These are phyloP conservation scores for Candida peoriensis DNA, from an alignment of 805 yeast genomes.

Conservation along the genomic window DNA sequence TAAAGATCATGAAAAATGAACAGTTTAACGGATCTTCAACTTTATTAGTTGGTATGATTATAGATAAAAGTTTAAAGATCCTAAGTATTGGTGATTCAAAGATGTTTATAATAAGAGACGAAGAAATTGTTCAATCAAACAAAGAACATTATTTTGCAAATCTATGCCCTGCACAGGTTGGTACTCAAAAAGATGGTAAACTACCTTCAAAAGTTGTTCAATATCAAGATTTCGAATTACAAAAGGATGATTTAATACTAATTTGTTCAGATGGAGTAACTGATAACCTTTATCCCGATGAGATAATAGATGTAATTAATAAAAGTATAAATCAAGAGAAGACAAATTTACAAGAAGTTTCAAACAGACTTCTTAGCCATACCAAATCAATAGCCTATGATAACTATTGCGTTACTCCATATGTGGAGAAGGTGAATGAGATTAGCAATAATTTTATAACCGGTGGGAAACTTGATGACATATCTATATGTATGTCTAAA, in stretches of 20 bases:
- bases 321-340: constrained; percentile 25
- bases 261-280: constrained; percentile 51
- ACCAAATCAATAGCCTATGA: constrained; percentile 49
- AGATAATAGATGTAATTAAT: constrained; percentile 35
- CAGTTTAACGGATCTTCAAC: constrained; percentile 45
- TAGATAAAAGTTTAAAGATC: constrained; percentile 41
- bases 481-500: constrained; percentile 44
- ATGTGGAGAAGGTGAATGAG: constrained; percentile 44
- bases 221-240: constrained; percentile 35
- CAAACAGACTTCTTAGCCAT: constrained; percentile 35
- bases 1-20: constrained; percentile 46
- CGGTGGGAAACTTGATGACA: constrained; percentile 54
- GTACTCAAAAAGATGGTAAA: constrained; percentile 39
- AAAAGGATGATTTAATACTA: constrained; percentile 38
- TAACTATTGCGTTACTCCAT: constrained; percentile 48
- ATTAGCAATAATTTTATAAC: constrained; percentile 30
- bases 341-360: constrained; percentile 33
- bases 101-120: constrained; percentile 42
- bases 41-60: constrained; percentile 40
- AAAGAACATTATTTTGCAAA: constrained; percentile 41
- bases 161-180: constrained; percentile 50
- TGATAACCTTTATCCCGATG: constrained; percentile 47
- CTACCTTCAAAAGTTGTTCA: constrained; percentile 45
- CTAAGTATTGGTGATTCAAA: constrained; percentile 50
- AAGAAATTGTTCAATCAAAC: constrained; percentile 37